A percentile compares a stretch with the other conserved stretches of the same genome.
Conservation (phyloP, 2,329 filamentous ascomycete species). For the Botrytis paeoniae region DNA sequence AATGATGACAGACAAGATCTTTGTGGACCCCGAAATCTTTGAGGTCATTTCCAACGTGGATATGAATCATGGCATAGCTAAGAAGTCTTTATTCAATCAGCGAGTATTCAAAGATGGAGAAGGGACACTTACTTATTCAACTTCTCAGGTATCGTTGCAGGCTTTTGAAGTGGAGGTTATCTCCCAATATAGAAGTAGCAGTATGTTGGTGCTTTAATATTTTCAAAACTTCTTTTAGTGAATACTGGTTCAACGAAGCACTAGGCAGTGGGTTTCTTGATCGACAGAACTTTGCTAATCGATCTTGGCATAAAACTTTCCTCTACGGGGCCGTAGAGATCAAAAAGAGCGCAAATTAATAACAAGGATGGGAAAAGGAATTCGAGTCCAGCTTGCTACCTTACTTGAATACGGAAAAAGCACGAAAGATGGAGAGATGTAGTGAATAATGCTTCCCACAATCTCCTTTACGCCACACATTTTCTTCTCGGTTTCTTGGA, state of each 20-base stretch:
- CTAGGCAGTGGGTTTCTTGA: no score
- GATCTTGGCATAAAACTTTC: no score
- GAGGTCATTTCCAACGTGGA: constrained; percentile 18
- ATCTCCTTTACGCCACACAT: neutral
- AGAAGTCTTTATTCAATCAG: neutral
- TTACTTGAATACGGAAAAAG: neutral
- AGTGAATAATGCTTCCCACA: neutral
- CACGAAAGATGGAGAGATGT: neutral
- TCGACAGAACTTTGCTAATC: no score
- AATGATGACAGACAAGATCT: constrained; percentile 24
- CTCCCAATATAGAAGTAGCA: neutral
- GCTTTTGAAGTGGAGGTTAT: neutral
- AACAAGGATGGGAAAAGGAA: neutral
- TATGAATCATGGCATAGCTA: constrained; percentile 18
- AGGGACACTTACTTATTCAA: neutral
- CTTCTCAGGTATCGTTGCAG: neutral
- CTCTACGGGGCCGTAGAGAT: no score
- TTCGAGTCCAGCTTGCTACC: neutral
- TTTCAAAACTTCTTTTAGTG: no score
- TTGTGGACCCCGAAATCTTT: constrained; percentile 28
- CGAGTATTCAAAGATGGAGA: neutral
- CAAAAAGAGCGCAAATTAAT: neutral
- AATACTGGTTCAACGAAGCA: no score
- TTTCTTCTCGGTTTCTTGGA: neutral
- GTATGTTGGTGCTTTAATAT: neutral